phyloP scores from a whole-genome alignment of 1,284 basidiomycete genomes.

The Phellopilus nigrolimitatus region DNA sequence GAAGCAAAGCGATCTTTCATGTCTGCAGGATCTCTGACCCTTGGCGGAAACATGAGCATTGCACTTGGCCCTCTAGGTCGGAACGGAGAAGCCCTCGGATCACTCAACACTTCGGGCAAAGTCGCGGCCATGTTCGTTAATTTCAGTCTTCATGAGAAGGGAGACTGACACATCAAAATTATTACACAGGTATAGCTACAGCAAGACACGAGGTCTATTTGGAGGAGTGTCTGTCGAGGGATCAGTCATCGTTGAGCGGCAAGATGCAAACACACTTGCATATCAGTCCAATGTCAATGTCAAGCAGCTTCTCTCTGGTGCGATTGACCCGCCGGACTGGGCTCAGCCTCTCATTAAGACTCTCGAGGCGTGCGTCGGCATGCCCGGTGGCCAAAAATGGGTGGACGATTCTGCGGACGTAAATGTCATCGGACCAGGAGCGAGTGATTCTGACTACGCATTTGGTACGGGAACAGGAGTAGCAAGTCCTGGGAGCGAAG shows the following conservation, averaged over 20 bases:
- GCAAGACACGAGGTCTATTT: constrained; percentile 90
- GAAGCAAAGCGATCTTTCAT: constrained; percentile 80
- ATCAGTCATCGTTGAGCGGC: constrained; percentile 89
- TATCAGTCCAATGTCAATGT: constrained; percentile 73
- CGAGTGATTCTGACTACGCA: constrained; percentile 41
- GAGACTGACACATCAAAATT: constrained; percentile 8
- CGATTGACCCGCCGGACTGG: constrained; percentile 73
- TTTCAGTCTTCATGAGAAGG: constrained; percentile 3
- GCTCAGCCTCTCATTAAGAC: constrained; percentile 67
- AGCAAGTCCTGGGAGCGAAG: constrained; percentile 38
- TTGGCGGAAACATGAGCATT: constrained; percentile 91
- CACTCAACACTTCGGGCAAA: constrained; percentile 83
- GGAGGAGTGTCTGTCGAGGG: constrained; percentile 88
- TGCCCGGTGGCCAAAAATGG: constrained; percentile 68
- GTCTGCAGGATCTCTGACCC: constrained; percentile 87
- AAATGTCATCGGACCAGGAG: constrained; percentile 12
- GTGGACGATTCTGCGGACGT: constrained; percentile 44
- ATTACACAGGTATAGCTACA: constrained; percentile 78
- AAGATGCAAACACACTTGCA: constrained; percentile 83
- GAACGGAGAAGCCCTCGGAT: constrained; percentile 89
- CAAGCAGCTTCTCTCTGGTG: constrained; percentile 77
- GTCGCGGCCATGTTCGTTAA: constrained; percentile 80
- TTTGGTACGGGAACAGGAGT: constrained; percentile 44
- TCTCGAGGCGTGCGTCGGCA: constrained; percentile 67
- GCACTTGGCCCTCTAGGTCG: constrained; percentile 93